phyloP scores from a whole-genome alignment of 257 asterid species.

The Eustoma russellianum region DNA sequence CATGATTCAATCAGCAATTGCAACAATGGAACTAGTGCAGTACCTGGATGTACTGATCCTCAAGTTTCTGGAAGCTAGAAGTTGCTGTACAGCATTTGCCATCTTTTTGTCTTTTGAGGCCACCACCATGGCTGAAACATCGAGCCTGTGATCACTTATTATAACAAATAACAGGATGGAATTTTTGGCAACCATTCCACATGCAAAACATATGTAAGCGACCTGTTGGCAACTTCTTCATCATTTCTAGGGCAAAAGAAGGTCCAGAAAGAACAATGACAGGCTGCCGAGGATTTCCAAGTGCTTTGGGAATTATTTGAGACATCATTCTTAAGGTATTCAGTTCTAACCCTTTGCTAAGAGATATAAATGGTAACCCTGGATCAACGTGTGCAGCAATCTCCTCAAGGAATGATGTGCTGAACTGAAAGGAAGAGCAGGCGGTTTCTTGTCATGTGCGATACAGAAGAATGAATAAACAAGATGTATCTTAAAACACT shows the following conservation, averaged over 20 bases:
- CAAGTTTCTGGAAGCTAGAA: conserved; percentile 65
- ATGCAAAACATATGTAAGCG: conserved; percentile 15
- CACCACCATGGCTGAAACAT: conserved; percentile 67
- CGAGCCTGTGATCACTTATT: conserved; percentile 6
- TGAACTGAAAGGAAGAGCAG: conserved; percentile 55
- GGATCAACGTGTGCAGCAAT: conserved; percentile 75
- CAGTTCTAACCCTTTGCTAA: conserved; percentile 93
- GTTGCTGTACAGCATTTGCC: conserved; percentile 82
- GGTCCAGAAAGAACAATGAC: conserved; percentile 83
- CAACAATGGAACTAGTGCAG: conserved; percentile 6
- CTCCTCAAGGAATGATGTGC: conserved; percentile 75
- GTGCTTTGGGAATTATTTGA: conserved; percentile 73
- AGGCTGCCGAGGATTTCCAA: conserved; percentile 86
- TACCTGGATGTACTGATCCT: conserved; percentile 91
- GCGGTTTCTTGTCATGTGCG: not conserved
- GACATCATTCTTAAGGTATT: conserved; percentile 81
- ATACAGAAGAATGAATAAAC: not conserved
- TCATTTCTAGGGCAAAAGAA: conserved; percentile 82
- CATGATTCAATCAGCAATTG: not conserved
- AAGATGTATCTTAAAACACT: too few species aligned
- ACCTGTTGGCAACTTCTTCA: conserved; percentile 93
- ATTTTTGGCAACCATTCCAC: conserved; percentile 1
- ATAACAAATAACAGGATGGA: conserved; percentile 5
- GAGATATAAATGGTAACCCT: conserved; percentile 81
- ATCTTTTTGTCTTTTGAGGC: conserved; percentile 84